Evolutionary conservation across 1,284 basidiomycete species (phyloP), one percentile per base, ranked within the genome.

Genomic region (Porphyrellus sp.): DNA sequence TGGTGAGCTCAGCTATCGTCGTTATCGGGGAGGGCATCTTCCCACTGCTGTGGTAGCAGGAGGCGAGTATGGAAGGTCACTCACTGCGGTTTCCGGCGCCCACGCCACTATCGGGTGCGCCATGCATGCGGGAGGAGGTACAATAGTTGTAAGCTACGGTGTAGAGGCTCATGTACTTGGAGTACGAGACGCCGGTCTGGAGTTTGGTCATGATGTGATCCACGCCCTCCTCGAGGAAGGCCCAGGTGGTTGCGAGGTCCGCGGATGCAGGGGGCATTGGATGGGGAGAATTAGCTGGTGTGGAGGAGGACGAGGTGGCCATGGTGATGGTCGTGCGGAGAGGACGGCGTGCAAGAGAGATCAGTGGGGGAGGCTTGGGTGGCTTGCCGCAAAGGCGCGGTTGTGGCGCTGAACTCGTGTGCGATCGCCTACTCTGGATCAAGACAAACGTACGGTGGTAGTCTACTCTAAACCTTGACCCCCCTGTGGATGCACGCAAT

Each of bases 81-180:
- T 67, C 62, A 89, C 87, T 83, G 62, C 86, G 75, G 58, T 81
- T 83, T 3, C 78, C 78, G 53, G 77, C 60, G 15, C 72, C 68
- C n/a, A 74, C 73, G 21, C 49, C 21, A 11, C 42, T 48, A 31
- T 86, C 83, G 37, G 78, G 67, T 39, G 77, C 76, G 40, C 78
- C 81, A 59, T 86, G 85, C 83, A 93, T 89, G 66, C 89, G 86
- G n/a, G 86, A 89, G 23, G 85, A 89, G 21, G 93, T 98, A 70
- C 95, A 98, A 69, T 95, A 98, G 74, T 98, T 96, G 80, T 98
- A 98, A 9, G 91, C 91, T 38, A 93, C 89, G 49, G 91, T 93
- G 72, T 97, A 98, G 50, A 96, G 81, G 63, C 86, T 83, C 77
- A 96, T 95, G 74, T 98, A 98, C 68, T 91, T 92, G 52, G 85